These are phyloP conservation scores for Conoideocrella luteorostrata DNA, from an alignment of 2,329 filamentous ascomycete genomes.

Conservation along the genomic window DNA sequence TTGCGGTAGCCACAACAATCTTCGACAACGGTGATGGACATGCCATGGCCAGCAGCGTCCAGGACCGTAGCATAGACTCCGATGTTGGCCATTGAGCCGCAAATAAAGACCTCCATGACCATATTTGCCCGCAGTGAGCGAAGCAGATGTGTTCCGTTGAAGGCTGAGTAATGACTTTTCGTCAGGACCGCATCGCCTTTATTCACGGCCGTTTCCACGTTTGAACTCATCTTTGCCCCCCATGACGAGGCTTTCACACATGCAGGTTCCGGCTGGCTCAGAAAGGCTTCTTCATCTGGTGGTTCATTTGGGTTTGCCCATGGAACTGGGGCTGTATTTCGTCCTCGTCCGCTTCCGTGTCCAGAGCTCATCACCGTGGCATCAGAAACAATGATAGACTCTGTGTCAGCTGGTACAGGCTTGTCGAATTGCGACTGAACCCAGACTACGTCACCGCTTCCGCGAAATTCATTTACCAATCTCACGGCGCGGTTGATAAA, in stretches of 20 bases:
- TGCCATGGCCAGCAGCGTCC: constrained; percentile 82
- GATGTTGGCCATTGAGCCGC: constrained; percentile 78
- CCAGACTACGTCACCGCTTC: constrained; percentile 72
- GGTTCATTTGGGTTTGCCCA: constrained; percentile 4
- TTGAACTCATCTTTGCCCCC: constrained; percentile 39
- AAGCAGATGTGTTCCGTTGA: constrained; percentile 67
- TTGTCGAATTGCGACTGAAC: constrained; percentile 67
- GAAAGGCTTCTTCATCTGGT: constrained; percentile 37
- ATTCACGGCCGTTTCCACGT: constrained; percentile 37
- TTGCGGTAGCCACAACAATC: constrained; percentile 82
- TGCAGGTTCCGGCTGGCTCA: constrained; percentile 33
- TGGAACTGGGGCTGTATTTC: not conserved
- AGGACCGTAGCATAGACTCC: constrained; percentile 87
- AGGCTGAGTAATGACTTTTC: constrained; percentile 85
- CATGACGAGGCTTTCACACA: constrained; percentile 39
- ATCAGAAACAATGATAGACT: constrained; percentile 42
- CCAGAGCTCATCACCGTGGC: constrained; percentile 13
- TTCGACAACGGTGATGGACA: constrained; percentile 78
- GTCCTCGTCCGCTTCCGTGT: constrained; percentile 12
- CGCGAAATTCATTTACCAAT: constrained; percentile 67
- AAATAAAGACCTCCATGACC: constrained; percentile 83
- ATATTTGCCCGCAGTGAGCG: constrained; percentile 75
- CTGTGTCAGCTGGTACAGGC: constrained; percentile 50
- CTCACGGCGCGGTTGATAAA: constrained; percentile 62
- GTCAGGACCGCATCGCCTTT: constrained; percentile 45